Conservation (phyloP, 768 basidiomycete species). For the Panaeolus papilionaceus region DNA sequence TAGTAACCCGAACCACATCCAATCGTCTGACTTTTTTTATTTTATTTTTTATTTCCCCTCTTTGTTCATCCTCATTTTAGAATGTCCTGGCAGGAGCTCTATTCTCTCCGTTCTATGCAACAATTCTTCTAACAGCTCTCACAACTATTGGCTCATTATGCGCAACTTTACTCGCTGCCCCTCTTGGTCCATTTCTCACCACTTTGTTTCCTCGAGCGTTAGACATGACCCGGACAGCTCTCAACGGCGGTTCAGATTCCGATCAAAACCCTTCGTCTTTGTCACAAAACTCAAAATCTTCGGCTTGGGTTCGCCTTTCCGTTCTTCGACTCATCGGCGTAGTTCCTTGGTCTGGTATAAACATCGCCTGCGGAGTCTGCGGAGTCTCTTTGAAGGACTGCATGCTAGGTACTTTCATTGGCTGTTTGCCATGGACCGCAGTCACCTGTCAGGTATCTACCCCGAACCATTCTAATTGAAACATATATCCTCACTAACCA, state of each 20-base stretch:
- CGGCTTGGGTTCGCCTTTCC: slow-evolving; percentile 85
- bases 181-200: slow-evolving; percentile 84
- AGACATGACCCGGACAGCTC: slow-evolving; percentile 80
- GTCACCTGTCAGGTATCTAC: slow-evolving; percentile 82
- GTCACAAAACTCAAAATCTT: slow-evolving; percentile 39
- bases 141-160: slow-evolving; percentile 88
- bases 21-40: slow-evolving; percentile 27
- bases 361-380: slow-evolving; percentile 94
- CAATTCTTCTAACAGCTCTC: slow-evolving; percentile 79
- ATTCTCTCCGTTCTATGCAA: slow-evolving; percentile 83
- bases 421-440: slow-evolving; percentile 87
- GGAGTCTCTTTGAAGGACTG: slow-evolving; percentile 80
- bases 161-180: slow-evolving; percentile 81
- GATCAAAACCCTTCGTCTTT: slow-evolving; percentile 39
- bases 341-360: slow-evolving; percentile 97
- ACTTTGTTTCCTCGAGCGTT: slow-evolving; percentile 85
- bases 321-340: slow-evolving; percentile 90
- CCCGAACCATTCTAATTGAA: slow-evolving; percentile 22
- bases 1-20: background rate
- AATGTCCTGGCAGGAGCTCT: slow-evolving; percentile 91
- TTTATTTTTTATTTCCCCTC: slow-evolving; percentile 18
- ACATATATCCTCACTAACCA: slow-evolving; percentile 23
- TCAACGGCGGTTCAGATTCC: slow-evolving; percentile 69
- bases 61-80: slow-evolving; percentile 41
- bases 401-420: slow-evolving; percentile 83